Evolutionary conservation across 2,329 filamentous ascomycete genomes (phyloP).

Genomic region (Fusarium transvaalense): DNA sequence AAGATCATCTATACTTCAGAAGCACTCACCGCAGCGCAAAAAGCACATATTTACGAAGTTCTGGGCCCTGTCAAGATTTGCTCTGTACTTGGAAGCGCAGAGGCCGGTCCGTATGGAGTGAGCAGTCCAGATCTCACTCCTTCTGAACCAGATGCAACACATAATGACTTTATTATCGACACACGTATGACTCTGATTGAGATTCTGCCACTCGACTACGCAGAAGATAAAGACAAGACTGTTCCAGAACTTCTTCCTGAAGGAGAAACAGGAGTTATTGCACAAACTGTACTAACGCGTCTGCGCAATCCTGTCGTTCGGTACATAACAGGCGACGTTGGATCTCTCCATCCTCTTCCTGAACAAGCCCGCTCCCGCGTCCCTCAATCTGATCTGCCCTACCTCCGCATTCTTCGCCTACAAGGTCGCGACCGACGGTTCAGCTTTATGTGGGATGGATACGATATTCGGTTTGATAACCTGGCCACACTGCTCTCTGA

Average conservation of each 20-base stretch:
- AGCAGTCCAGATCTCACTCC: slow-evolving; percentile 50
- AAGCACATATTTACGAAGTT: slow-evolving; percentile 47
- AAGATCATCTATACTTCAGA: slow-evolving; percentile 63
- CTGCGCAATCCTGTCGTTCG: slow-evolving; percentile 59
- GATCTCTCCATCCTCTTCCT: slow-evolving; percentile 55
- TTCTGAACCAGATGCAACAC: background rate
- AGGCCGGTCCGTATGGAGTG: slow-evolving; percentile 57
- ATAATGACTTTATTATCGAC: slow-evolving; percentile 56
- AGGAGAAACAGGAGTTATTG: slow-evolving; percentile 55
- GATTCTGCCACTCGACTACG: slow-evolving; percentile 49
- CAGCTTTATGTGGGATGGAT: slow-evolving; percentile 58
- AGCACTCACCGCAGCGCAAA: slow-evolving; percentile 52
- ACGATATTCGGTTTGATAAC: slow-evolving; percentile 54
- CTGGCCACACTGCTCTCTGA: slow-evolving; percentile 46
- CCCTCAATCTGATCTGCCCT: slow-evolving; percentile 35
- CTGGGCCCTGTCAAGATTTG: slow-evolving; percentile 53
- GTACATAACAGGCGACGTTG: slow-evolving; percentile 59
- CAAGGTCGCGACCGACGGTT: slow-evolving; percentile 58
- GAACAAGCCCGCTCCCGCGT: slow-evolving; percentile 28
- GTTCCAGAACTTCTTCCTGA: slow-evolving; percentile 40
- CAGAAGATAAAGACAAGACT: background rate
- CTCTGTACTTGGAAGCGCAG: slow-evolving; percentile 58
- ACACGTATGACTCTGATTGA: slow-evolving; percentile 54
- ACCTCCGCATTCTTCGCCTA: slow-evolving; percentile 54
- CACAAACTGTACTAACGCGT: slow-evolving; percentile 58